A percentile compares a stretch with the other conserved stretches of the same genome.
Evolutionary conservation across 192 early-diverging fungal genomes (phyloP).

Genomic region (Thamnidium elegans): DNA sequence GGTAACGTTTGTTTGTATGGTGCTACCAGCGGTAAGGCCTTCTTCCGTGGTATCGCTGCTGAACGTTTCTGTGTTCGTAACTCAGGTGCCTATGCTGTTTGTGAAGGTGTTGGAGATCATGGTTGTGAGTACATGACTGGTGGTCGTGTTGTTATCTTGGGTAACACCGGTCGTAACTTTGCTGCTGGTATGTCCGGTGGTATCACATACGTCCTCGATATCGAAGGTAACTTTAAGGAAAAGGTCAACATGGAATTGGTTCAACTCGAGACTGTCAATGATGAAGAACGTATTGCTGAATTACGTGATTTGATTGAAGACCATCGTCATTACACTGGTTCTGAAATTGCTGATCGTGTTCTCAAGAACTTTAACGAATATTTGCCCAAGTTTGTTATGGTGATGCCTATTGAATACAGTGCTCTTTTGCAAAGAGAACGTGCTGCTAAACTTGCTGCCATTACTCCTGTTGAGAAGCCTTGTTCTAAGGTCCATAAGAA

Average conservation of each 20-base stretch:
- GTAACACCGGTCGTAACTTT: slow-evolving; percentile 92
- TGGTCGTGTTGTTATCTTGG: slow-evolving; percentile 87
- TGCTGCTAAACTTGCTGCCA: slow-evolving; percentile 32
- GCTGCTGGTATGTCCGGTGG: slow-evolving; percentile 99
- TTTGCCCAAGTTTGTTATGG: slow-evolving; percentile 86
- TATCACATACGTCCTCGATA: slow-evolving; percentile 90
- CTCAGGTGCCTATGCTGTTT: slow-evolving; percentile 92
- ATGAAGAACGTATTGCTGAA: slow-evolving; percentile 72
- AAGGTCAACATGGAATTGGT: slow-evolving; percentile 94
- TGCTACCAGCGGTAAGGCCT: slow-evolving; percentile 88
- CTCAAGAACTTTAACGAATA: slow-evolving; percentile 67
- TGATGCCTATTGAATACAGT: slow-evolving; percentile 92
- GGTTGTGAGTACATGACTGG: slow-evolving; percentile 99
- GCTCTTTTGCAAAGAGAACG: slow-evolving; percentile 70
- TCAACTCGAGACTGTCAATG: slow-evolving; percentile 75
- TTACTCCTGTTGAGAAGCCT: slow-evolving; percentile 17
- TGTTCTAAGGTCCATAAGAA: slow-evolving; percentile 17
- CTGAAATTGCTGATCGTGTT: slow-evolving; percentile 67
- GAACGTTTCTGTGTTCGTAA: slow-evolving; percentile 99
- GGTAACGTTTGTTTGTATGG: slow-evolving; percentile 99
- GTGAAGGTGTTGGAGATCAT: slow-evolving; percentile 97
- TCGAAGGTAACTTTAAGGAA: slow-evolving; percentile 57
- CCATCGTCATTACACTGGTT: slow-evolving; percentile 80
- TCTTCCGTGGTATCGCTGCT: slow-evolving; percentile 92
- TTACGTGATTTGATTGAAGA: slow-evolving; percentile 77